Percentiles rank a stretch among this genome's conserved stretches.
These are phyloP conservation scores for Neofusicoccum sp. DNA, from an alignment of 2,329 filamentous ascomycete genomes.

Conservation along the genomic window DNA sequence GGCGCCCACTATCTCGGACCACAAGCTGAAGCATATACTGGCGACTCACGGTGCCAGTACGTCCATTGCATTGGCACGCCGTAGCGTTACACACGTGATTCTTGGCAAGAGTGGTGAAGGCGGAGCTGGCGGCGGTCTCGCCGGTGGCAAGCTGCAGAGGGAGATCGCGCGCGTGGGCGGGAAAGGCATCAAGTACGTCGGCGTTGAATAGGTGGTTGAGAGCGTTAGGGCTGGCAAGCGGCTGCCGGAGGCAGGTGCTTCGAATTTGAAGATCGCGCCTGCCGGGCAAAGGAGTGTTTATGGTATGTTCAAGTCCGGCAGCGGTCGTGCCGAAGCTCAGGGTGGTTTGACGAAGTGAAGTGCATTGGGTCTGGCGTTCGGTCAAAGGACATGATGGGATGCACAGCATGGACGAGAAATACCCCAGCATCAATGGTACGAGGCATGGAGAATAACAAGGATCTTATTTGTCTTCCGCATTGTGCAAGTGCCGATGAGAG, in stretches of 20 bases:
- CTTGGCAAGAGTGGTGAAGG: constrained; percentile 55
- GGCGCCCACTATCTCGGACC: constrained; percentile 77
- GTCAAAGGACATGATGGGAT: not conserved
- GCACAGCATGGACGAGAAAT: not conserved
- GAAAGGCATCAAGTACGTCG: constrained; percentile 75
- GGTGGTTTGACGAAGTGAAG: not conserved
- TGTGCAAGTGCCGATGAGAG: not conserved
- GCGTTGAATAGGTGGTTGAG: constrained; percentile 68
- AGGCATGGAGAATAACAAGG: not conserved
- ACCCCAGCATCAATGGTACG: not conserved
- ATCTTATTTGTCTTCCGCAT: not conserved
- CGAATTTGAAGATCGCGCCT: constrained; percentile 57
- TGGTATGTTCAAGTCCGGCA: not conserved
- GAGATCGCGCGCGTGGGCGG: constrained; percentile 72
- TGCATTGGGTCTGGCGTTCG: constrained; percentile 2
- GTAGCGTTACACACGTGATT: constrained; percentile 83
- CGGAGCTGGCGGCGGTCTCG: constrained; percentile 73
- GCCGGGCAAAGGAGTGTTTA: constrained; percentile 13
- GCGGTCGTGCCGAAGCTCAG: not conserved
- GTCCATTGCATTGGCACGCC: constrained; percentile 70
- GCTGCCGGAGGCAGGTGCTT: constrained; percentile 73
- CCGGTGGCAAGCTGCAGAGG: constrained; percentile 76
- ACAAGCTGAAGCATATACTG: constrained; percentile 79
- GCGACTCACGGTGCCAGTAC: constrained; percentile 72
- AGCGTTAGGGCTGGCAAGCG: constrained; percentile 52